Conservation (phyloP, 805 yeast species). For the Grigorovia yakushimaensis region DNA sequence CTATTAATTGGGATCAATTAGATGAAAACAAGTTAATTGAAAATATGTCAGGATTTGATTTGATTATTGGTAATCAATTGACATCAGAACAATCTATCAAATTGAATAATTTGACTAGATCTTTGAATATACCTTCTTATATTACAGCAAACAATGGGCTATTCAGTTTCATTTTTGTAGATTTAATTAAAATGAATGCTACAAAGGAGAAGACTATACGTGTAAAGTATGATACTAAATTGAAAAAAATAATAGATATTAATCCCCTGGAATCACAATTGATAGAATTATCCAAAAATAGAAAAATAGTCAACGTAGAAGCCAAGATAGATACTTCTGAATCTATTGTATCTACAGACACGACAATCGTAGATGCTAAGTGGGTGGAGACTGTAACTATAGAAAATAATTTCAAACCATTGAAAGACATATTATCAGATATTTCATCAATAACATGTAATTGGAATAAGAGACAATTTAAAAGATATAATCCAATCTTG, state of each 20-base stretch:
- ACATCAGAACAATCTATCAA: conserved; percentile 30
- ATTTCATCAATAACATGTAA: not conserved
- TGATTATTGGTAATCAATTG: conserved; percentile 70
- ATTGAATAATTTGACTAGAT: conserved; percentile 51
- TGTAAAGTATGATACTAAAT: conserved; percentile 24
- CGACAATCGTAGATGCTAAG: conserved; percentile 5
- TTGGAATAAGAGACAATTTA: conserved; percentile 18
- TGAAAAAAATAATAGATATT: conserved; percentile 22
- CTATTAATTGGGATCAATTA: not conserved
- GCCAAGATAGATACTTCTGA: conserved; percentile 30
- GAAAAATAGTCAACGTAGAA: conserved; percentile 34
- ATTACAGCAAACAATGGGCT: conserved; percentile 65
- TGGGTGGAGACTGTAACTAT: conserved; percentile 31
- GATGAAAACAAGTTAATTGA: conserved; percentile 13
- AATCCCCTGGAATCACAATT: not conserved
- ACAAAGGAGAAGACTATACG: conserved; percentile 41
- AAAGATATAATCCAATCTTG: conserved; percentile 24
- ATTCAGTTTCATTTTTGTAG: conserved; percentile 74
- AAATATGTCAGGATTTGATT: conserved; percentile 38
- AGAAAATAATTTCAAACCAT: conserved; percentile 31
- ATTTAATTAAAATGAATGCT: conserved; percentile 56
- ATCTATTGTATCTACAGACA: conserved; percentile 18
- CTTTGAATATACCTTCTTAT: conserved; percentile 53
- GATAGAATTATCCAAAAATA: conserved; percentile 26
- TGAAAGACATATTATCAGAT: conserved; percentile 26